A percentile compares a stretch with the other conserved stretches of the same genome.
Evolutionary conservation across 768 basidiomycete genomes (phyloP).

Genomic region (Lentinula aciculospora): DNA sequence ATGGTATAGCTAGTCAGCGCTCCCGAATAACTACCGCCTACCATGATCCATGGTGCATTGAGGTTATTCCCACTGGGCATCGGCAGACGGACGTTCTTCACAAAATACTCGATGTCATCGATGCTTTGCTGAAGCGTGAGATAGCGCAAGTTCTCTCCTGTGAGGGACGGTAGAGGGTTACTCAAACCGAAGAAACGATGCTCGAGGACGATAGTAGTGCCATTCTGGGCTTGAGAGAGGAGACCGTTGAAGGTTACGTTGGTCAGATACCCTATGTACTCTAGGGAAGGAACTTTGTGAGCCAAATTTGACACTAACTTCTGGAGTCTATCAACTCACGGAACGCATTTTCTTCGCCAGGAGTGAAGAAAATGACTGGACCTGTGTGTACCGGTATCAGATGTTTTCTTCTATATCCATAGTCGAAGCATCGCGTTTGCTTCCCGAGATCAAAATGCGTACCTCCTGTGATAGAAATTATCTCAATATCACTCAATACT

Average conservation of each 20-base stretch:
- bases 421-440: background rate
- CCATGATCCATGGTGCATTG: slow-evolving; percentile 40
- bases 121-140: slow-evolving; percentile 74
- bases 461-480: background rate
- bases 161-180: slow-evolving; percentile 61
- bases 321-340: slow-evolving; percentile 20
- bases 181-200: slow-evolving; percentile 76
- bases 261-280: slow-evolving; percentile 51
- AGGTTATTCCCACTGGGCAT: slow-evolving; percentile 61
- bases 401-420: too few species aligned
- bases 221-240: slow-evolving; percentile 62
- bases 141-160: slow-evolving; percentile 45
- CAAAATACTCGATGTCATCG: slow-evolving; percentile 67
- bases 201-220: slow-evolving; percentile 58
- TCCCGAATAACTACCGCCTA: slow-evolving; percentile 17
- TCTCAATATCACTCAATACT: background rate
- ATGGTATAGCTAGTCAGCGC: slow-evolving; percentile 58
- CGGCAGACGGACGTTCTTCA: slow-evolving; percentile 58
- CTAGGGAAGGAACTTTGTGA: slow-evolving; percentile 18
- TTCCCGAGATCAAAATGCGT: background rate
- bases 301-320: background rate
- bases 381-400: slow-evolving; percentile 45
- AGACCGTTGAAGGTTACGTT: slow-evolving; percentile 59
- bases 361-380: slow-evolving; percentile 60
- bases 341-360: slow-evolving; percentile 57